Percentiles rank a stretch among this genome's conserved stretches.
Evolutionary conservation across 2,329 filamentous ascomycete species (phyloP).

Genomic region (Xylariaceae sp.): DNA sequence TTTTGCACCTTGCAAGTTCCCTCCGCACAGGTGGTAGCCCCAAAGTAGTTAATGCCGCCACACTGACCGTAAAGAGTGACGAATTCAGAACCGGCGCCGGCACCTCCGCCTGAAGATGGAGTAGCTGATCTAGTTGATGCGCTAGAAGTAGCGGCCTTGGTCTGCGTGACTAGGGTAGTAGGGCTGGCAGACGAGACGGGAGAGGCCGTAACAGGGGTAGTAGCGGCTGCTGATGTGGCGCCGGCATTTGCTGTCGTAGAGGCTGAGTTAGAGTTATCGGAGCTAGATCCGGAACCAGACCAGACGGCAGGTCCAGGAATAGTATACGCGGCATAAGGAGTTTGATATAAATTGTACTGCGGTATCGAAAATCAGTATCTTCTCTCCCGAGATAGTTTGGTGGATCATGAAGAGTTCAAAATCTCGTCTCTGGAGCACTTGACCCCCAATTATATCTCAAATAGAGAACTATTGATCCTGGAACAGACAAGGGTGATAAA

Average conservation of each 20-base stretch:
- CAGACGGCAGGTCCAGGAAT: slow-evolving; percentile 43
- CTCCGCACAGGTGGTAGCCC: slow-evolving; percentile 40
- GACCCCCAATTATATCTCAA: too few relatives aligned
- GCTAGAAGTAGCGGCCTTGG: background rate
- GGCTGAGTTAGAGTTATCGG: background rate
- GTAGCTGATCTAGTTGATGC: background rate
- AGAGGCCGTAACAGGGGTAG: background rate
- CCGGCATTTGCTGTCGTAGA: background rate
- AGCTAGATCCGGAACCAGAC: slow-evolving; percentile 24
- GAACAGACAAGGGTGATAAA: too few relatives aligned
- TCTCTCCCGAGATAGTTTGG: too few relatives aligned
- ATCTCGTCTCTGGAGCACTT: too few relatives aligned
- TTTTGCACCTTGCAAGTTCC: slow-evolving; percentile 43
- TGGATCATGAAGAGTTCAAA: too few relatives aligned
- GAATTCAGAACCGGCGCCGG: background rate
- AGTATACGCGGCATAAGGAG: slow-evolving; percentile 32
- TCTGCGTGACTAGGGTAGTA: background rate
- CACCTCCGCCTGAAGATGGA: background rate
- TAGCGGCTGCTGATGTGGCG: background rate
- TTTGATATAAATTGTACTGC: slow-evolving; percentile 59
- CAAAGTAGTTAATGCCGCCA: slow-evolving; percentile 44
- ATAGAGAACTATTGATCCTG: too few relatives aligned
- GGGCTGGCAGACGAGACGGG: too few relatives aligned
- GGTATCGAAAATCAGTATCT: too few relatives aligned
- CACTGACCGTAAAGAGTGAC: slow-evolving; percentile 41